Conservation (phyloP, 352 stramenopile genomes). For the Pythium periplocum region DNA sequence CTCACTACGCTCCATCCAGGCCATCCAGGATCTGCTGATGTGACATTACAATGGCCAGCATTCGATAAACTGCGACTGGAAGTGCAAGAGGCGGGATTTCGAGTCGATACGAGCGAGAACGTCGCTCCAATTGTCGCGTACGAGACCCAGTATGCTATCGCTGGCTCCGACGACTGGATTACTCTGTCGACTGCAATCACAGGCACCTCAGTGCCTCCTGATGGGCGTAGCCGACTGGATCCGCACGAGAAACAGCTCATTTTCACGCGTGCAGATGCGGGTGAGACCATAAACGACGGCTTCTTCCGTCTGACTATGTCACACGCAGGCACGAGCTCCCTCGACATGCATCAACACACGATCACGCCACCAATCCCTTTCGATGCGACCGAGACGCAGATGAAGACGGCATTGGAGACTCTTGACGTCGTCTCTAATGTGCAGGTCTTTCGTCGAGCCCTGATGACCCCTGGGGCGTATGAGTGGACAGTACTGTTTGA, state of each 20-base stretch:
- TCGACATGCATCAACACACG: slow-evolving; percentile 31
- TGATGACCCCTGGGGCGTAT: slow-evolving; percentile 22
- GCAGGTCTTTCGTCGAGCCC: slow-evolving; percentile 36
- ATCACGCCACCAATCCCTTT: slow-evolving; percentile 66
- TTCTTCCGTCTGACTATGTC: slow-evolving; percentile 50
- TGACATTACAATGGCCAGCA: slow-evolving; percentile 36
- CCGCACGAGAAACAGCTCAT: slow-evolving; percentile 45
- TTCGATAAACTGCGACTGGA: slow-evolving; percentile 26
- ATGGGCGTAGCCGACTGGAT: slow-evolving; percentile 6
- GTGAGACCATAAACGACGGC: slow-evolving; percentile 37
- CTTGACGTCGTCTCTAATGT: slow-evolving; percentile 63
- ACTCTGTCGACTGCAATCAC: slow-evolving; percentile 29
- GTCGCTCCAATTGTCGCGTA: slow-evolving; percentile 30
- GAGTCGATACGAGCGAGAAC: slow-evolving; percentile 12
- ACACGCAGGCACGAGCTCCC: slow-evolving; percentile 27
- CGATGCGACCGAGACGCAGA: slow-evolving; percentile 47
- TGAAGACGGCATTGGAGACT: slow-evolving; percentile 68
- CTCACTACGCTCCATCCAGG: slow-evolving; percentile 18
- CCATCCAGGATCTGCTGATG: slow-evolving; percentile 30
- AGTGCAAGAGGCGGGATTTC: slow-evolving; percentile 2
- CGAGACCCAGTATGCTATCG: slow-evolving; percentile 45
- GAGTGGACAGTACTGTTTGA: slow-evolving; percentile 65
- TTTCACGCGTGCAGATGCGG: slow-evolving; percentile 41
- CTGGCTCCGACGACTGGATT: slow-evolving; percentile 34
- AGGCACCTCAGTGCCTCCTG: slow-evolving; percentile 10